A percentile compares a stretch with the other conserved stretches of the same genome.
Conservation (phyloP, 1,284 basidiomycete species). For the Cronartium ribicola region DNA sequence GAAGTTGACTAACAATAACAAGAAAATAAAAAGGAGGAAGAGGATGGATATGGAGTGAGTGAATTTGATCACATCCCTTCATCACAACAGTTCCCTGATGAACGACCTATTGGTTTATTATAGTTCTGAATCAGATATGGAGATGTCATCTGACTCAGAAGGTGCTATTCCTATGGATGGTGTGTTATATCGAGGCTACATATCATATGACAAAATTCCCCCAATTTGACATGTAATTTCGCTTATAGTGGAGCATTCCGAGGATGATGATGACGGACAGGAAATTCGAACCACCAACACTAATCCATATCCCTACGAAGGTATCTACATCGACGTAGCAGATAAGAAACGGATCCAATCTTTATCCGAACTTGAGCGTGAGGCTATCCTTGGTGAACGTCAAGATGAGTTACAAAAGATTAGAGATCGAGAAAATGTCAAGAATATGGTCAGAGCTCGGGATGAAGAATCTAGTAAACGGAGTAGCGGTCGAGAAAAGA, state of each 20-base stretch:
- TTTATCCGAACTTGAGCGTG: constrained; percentile 36
- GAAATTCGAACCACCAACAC: constrained; percentile 6
- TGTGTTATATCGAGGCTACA: not conserved
- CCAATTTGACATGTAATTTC: not conserved
- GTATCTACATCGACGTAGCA: constrained; percentile 23
- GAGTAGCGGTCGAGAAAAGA: constrained; percentile 36
- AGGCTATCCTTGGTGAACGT: constrained; percentile 32
- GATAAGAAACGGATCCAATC: constrained; percentile 29
- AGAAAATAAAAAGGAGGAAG: constrained; percentile 25
- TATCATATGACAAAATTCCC: not conserved
- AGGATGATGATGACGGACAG: constrained; percentile 19
- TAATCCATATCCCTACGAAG: constrained; percentile 34
- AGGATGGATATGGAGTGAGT: constrained; percentile 36
- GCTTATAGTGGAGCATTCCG: constrained; percentile 6
- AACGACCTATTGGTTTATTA: not conserved
- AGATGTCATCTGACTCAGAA: constrained; percentile 39
- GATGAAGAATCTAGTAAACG: constrained; percentile 28
- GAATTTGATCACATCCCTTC: not conserved
- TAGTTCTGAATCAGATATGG: constrained; percentile 37
- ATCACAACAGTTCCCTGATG: not conserved
- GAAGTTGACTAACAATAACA: not conserved
- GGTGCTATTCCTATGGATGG: constrained; percentile 17
- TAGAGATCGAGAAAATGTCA: constrained; percentile 37
- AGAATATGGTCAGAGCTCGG: constrained; percentile 37
- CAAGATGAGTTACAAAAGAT: constrained; percentile 39